Base-by-base conservation (phyloP, 2,329 filamentous ascomycete species). In the Conoideocrella luteorostrata region DNA sequence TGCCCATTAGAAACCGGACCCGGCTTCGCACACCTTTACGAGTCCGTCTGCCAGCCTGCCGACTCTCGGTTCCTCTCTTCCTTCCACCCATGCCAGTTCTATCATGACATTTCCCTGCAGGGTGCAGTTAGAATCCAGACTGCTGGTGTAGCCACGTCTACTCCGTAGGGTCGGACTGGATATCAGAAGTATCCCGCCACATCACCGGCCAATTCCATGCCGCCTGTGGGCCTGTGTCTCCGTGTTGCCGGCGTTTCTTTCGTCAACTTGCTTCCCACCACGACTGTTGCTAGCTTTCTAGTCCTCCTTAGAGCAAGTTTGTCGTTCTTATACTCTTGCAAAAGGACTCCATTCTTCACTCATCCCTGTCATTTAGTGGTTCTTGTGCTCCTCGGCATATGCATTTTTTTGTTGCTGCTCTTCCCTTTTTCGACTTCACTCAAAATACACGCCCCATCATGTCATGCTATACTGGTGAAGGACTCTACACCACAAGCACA, bases 351-450 rank as follows among this genome's bases (percentile, higher is more conserved):
- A 29, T 38, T 33, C 36, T 38, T 32, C 23, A 22, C 22, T 24
- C 15, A 41, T 39, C 39, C 35, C 18, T 22, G 39, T 28, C 46
- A 39, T 17, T 22, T 17, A 21, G 6, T 23, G 22, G 18, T 15
- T 11, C 17, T 32, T 26, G 41, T 29, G 54, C 58, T 56, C 57
- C 59, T 64, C 63, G 61, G 65, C 65, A 68, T 62, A 63, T 66
- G 64, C 64, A 65, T 50, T 52, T 47, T 43, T 51, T 57, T 56
- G 43, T 30, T 47, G n/a, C n/a, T 43, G 18, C 18, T 37, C 4
- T 18, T 35, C 30, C 34, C 3, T 38, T 48, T 45, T 41, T 43
- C 46, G 35, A 44, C 32, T 28, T 40, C 21, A 13, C 10, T 15
- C 7, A 45, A 15, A 23, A 30, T 29, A 18, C 37, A 45, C 43